These are phyloP conservation scores for Paraphoma chrysanthemicola DNA, from an alignment of 2,329 filamentous ascomycete species.

Conservation along the genomic window DNA sequence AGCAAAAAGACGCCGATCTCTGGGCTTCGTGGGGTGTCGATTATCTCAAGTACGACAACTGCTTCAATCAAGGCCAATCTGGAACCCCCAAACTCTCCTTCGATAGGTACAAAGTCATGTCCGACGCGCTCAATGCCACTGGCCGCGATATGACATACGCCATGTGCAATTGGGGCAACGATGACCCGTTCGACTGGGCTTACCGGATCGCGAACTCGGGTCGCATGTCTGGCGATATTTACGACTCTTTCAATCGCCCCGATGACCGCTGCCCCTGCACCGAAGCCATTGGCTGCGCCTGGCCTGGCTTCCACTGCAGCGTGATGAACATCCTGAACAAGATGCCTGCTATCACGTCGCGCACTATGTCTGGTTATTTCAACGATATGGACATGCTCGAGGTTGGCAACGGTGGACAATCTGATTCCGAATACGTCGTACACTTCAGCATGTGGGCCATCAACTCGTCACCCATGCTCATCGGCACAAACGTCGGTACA, in stretches of 20 bases:
- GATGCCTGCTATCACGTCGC: slow-evolving; percentile 51
- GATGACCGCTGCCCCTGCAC: slow-evolving; percentile 53
- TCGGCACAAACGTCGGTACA: slow-evolving; percentile 51
- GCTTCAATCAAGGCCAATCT: slow-evolving; percentile 39
- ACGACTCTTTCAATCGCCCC: slow-evolving; percentile 54
- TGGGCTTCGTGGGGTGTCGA: slow-evolving; percentile 44
- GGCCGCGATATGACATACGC: slow-evolving; percentile 34
- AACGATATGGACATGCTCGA: slow-evolving; percentile 53
- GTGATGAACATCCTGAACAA: slow-evolving; percentile 61
- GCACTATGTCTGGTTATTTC: slow-evolving; percentile 53
- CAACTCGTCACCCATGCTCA: slow-evolving; percentile 52
- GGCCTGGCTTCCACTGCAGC: slow-evolving; percentile 57
- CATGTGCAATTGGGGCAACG: slow-evolving; percentile 60
- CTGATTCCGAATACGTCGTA: slow-evolving; percentile 43
- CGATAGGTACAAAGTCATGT: slow-evolving; percentile 36
- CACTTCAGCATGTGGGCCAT: slow-evolving; percentile 53
- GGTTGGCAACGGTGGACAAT: slow-evolving; percentile 37
- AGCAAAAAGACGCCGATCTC: slow-evolving; percentile 32
- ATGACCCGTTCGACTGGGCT: slow-evolving; percentile 56
- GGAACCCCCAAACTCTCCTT: slow-evolving; percentile 34
- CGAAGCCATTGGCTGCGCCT: slow-evolving; percentile 51
- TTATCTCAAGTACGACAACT: slow-evolving; percentile 48
- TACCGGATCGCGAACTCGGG: slow-evolving; percentile 57
- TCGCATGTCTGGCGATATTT: slow-evolving; percentile 57
- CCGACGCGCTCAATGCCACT: slow-evolving; percentile 29